Percentiles rank a stretch among this genome's conserved stretches.
These are phyloP conservation scores for Eimeria mitis DNA, from an alignment of 169 alveolate species.

Conservation along the genomic window DNA sequence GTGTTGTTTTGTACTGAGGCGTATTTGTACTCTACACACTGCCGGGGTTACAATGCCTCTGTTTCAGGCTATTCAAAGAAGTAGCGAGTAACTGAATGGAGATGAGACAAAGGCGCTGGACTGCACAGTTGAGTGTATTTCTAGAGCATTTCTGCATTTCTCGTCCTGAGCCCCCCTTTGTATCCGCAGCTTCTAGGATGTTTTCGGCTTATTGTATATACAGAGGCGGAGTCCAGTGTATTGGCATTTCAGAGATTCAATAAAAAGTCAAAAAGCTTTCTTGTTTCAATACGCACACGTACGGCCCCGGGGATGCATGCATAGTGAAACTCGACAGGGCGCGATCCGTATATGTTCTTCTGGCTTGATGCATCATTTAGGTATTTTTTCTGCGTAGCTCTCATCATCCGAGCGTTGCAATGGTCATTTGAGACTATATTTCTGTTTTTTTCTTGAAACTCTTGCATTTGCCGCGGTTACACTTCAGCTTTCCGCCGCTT, in stretches of 20 bases:
- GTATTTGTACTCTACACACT: neutral
- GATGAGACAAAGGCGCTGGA: neutral
- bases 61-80: neutral
- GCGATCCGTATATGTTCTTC: conserved; percentile 1
- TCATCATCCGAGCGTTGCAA: neutral
- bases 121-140: neutral
- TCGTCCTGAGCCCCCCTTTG: neutral
- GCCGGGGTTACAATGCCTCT: neutral
- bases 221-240: neutral
- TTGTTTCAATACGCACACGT: neutral
- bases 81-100: neutral
- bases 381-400: neutral
- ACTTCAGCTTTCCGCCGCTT: neutral
- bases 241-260: neutral
- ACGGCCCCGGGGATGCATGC: conserved; percentile 27
- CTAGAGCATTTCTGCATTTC: neutral
- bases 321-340: neutral
- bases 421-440: neutral
- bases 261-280: neutral
- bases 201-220: neutral
- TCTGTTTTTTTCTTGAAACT: neutral
- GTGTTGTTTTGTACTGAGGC: neutral
- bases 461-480: neutral
- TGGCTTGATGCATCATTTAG: neutral
- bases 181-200: neutral